Conservation (phyloP, 148 eudicot genomes). For the Cornus controversa region DNA sequence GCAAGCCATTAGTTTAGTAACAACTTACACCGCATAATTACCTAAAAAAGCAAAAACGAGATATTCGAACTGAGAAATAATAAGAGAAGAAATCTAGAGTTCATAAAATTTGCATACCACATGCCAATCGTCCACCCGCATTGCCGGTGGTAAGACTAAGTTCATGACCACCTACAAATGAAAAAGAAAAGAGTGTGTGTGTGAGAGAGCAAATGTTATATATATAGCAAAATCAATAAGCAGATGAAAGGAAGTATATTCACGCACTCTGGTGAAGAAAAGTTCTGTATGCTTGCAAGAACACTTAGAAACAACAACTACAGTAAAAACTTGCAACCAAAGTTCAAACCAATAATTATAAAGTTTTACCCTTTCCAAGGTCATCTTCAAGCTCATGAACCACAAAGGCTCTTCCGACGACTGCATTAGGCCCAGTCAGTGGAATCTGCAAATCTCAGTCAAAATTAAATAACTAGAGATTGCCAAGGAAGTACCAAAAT, state of each 20-base stretch:
- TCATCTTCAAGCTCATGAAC: slow-evolving; percentile 97
- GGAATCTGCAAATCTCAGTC: slow-evolving; percentile 65
- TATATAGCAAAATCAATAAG: background rate
- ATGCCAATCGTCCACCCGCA: slow-evolving; percentile 97
- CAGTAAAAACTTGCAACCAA: background rate
- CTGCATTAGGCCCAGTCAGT: slow-evolving; percentile 76
- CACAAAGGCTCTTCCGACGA: slow-evolving; percentile 88
- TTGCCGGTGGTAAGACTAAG: slow-evolving; percentile 91
- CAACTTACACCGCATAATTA: background rate
- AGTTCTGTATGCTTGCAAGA: background rate
- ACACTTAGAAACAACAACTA: background rate
- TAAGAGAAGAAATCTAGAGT: background rate
- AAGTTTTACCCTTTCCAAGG: slow-evolving; percentile 82
- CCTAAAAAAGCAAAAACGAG: background rate
- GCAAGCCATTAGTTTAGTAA: background rate
- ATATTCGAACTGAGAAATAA: background rate
- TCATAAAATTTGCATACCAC: slow-evolving; percentile 56
- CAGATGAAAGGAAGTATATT: background rate
- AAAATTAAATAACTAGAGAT: background rate
- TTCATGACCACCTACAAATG: slow-evolving; percentile 83
- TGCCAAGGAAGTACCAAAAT: background rate
- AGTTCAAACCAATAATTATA: slow-evolving; percentile 1
- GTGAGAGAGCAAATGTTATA: background rate
- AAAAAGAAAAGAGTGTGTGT: background rate
- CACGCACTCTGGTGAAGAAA: background rate